These are phyloP conservation scores for Lipomyces yarrowii DNA, from an alignment of 1,139 yeast species.

Conservation along the genomic window DNA sequence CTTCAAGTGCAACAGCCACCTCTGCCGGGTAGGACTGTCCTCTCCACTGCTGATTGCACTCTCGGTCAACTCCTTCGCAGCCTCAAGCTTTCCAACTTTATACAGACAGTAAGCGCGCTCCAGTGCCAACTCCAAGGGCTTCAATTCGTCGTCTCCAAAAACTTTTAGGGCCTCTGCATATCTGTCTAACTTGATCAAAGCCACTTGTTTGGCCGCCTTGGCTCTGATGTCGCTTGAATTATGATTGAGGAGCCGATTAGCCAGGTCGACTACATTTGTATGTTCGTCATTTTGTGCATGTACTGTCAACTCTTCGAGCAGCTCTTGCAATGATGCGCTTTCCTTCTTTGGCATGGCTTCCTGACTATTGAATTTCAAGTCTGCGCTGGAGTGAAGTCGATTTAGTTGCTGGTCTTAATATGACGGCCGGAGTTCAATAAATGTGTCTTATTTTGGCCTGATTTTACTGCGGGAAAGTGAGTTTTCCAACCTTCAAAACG, in stretches of 20 bases:
- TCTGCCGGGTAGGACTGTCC: conserved; percentile 38
- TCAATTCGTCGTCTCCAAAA: conserved; percentile 27
- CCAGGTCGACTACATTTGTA: conserved; percentile 50
- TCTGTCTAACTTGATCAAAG: conserved; percentile 72
- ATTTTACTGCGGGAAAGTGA: background rate
- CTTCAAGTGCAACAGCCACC: conserved; percentile 70
- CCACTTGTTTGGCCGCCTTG: conserved; percentile 62
- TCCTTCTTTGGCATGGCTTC: conserved; percentile 29
- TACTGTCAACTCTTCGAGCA: conserved; percentile 53
- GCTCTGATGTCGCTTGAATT: conserved; percentile 55
- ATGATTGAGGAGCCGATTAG: conserved; percentile 48
- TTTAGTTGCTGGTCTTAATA: background rate
- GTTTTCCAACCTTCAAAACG: background rate
- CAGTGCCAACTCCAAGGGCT: conserved; percentile 30
- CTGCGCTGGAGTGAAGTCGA: background rate
- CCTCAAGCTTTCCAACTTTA: conserved; percentile 57
- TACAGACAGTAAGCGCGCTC: conserved; percentile 75
- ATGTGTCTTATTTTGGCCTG: background rate
- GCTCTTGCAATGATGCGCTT: conserved; percentile 42
- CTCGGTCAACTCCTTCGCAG: conserved; percentile 44
- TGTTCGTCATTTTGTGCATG: conserved; percentile 53
- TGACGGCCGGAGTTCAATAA: background rate
- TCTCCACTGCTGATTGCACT: conserved; percentile 28
- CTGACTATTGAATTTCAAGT: background rate
- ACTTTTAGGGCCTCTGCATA: conserved; percentile 60